phyloP scores from a whole-genome alignment of 2,329 filamentous ascomycete species.

The Exophiala lecanii-corni region DNA sequence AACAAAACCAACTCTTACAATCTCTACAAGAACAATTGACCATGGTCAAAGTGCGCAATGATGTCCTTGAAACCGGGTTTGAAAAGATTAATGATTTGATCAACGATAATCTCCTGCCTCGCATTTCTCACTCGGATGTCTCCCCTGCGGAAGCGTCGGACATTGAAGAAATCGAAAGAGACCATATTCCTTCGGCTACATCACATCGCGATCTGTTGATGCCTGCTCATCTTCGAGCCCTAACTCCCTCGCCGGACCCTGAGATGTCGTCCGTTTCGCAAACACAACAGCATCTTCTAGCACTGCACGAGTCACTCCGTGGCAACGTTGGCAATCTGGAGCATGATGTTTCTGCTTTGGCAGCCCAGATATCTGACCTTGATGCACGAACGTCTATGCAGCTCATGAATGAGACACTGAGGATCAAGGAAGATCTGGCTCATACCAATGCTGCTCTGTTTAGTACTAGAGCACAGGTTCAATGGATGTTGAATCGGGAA shows the following conservation, averaged over 20 bases:
- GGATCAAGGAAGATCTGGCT: conserved; percentile 58
- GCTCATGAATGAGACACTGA: conserved; percentile 58
- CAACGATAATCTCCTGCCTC: conserved; percentile 18
- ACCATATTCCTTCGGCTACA: conserved; percentile 18
- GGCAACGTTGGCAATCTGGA: conserved; percentile 47
- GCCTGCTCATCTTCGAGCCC: conserved; percentile 21
- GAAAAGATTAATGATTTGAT: conserved; percentile 35
- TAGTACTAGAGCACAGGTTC: conserved; percentile 56
- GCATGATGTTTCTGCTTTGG: conserved; percentile 16
- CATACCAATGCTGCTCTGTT: conserved; percentile 58
- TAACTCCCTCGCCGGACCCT: conserved; percentile 27
- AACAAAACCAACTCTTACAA: conserved; percentile 40
- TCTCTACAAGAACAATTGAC: conserved; percentile 42
- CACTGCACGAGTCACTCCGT: conserved; percentile 55
- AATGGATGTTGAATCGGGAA: conserved; percentile 58
- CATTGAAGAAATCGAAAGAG: conserved; percentile 25
- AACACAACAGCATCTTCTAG: conserved; percentile 54
- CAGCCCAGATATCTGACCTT: conserved; percentile 49
- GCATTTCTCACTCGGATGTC: conserved; percentile 16
- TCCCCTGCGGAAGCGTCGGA: conserved; percentile 18
- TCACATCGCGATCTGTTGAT: conserved; percentile 20
- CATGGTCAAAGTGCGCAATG: conserved; percentile 43
- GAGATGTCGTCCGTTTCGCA: conserved; percentile 32
- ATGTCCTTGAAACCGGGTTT: conserved; percentile 44
- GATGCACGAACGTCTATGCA: conserved; percentile 60